phyloP scores from a whole-genome alignment of 1,139 yeast species.

The Meyerozyma carpophila region DNA sequence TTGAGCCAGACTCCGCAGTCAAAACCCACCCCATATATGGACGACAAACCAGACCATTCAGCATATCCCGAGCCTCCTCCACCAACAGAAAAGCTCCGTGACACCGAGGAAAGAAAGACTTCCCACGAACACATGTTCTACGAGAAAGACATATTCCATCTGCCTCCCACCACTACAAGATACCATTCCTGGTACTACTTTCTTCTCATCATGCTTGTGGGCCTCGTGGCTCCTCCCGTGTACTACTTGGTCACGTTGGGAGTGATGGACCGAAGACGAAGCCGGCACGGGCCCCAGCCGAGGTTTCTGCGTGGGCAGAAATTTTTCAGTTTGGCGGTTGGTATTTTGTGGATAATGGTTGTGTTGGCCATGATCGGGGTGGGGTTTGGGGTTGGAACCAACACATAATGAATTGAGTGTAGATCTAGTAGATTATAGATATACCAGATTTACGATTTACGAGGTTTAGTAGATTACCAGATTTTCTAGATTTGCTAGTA shows the following conservation, averaged over 20 bases:
- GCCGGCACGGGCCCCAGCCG: conserved; percentile 10
- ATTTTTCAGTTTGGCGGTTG: conserved; percentile 23
- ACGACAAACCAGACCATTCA: neutral
- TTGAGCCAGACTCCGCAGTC: neutral
- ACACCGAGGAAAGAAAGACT: neutral
- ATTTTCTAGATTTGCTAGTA: too few relatives aligned
- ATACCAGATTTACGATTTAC: too few relatives aligned
- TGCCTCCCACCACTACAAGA: neutral
- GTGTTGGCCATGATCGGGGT: conserved; percentile 39
- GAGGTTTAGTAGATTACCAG: too few relatives aligned
- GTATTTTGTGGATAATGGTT: conserved; percentile 29
- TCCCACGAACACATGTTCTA: conserved; percentile 2
- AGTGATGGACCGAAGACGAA: conserved; percentile 21
- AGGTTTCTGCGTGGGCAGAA: conserved; percentile 30
- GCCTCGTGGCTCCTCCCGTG: conserved; percentile 23
- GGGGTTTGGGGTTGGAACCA: conserved; percentile 30
- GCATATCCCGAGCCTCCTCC: too few relatives aligned
- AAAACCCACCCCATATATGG: neutral
- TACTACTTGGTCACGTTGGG: conserved; percentile 29
- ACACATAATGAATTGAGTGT: too few relatives aligned
- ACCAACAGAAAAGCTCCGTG: neutral
- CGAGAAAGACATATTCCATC: neutral
- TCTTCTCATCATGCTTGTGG: conserved; percentile 6
- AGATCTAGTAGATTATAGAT: neutral
- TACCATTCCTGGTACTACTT: conserved; percentile 7